These are phyloP conservation scores for Aspergillus tubingensis DNA, from an alignment of 2,329 filamentous ascomycete species.

Conservation along the genomic window DNA sequence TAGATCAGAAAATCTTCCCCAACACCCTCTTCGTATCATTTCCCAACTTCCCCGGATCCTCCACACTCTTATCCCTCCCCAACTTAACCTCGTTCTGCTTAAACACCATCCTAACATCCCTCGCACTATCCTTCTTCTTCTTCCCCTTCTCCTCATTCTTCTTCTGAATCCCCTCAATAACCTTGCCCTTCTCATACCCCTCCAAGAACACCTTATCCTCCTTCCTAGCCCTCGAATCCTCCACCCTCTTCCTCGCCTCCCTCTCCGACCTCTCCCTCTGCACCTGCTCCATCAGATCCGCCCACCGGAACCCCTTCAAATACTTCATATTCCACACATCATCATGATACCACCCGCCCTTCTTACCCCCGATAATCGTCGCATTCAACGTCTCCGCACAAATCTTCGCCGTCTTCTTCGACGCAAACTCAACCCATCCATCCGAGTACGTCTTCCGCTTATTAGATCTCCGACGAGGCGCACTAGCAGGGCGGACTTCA, in stretches of 20 bases:
- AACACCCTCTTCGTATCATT: slow-evolving; percentile 48
- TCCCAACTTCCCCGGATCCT: slow-evolving; percentile 29
- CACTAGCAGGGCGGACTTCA: slow-evolving; percentile 28
- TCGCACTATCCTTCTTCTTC: slow-evolving; percentile 22
- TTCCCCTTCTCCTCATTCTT: slow-evolving; percentile 45
- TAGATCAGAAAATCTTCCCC: slow-evolving; percentile 48
- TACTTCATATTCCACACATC: slow-evolving; percentile 53
- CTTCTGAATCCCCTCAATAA: slow-evolving; percentile 47
- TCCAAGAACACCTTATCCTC: slow-evolving; percentile 48
- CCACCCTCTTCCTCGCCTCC: slow-evolving; percentile 44
- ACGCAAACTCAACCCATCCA: slow-evolving; percentile 51
- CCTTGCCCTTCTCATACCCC: slow-evolving; percentile 45
- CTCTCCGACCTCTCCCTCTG: slow-evolving; percentile 45
- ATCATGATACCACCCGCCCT: slow-evolving; percentile 50
- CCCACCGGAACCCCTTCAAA: slow-evolving; percentile 46
- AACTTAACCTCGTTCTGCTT: slow-evolving; percentile 45
- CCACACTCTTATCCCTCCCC: slow-evolving; percentile 26
- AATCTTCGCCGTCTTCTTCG: slow-evolving; percentile 48
- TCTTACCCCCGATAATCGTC: slow-evolving; percentile 44
- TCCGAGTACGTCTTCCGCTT: slow-evolving; percentile 48
- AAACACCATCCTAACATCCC: slow-evolving; percentile 40
- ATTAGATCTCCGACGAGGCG: slow-evolving; percentile 33
- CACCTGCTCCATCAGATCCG: slow-evolving; percentile 49
- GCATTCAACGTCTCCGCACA: slow-evolving; percentile 51
- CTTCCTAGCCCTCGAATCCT: slow-evolving; percentile 44